A percentile compares a stretch with the other conserved stretches of the same genome.
phyloP scores from a whole-genome alignment of 2,329 filamentous ascomycete genomes.

The Fusarium hainanense region DNA sequence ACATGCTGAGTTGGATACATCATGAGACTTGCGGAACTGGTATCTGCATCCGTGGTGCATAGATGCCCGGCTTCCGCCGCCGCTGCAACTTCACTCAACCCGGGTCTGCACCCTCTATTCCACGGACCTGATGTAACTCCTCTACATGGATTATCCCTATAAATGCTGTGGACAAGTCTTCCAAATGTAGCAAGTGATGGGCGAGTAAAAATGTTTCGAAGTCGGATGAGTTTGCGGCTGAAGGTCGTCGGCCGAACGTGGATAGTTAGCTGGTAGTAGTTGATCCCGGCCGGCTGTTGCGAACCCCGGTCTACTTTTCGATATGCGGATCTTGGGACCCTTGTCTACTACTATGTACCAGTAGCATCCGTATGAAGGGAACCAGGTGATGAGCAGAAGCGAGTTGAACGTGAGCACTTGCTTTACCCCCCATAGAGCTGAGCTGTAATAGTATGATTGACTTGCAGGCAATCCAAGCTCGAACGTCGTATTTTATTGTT shows the following conservation, averaged over 20 bases:
- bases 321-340: constrained; percentile 28
- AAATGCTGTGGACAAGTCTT: neutral
- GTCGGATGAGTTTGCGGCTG: constrained; percentile 25
- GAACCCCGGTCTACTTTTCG: constrained; percentile 37
- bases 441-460: constrained; percentile 14
- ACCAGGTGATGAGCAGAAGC: neutral
- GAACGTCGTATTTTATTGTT: neutral
- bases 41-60: neutral
- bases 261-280: constrained; percentile 28
- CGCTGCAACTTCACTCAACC: constrained; percentile 3
- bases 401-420: constrained; percentile 13
- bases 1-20: constrained; percentile 25
- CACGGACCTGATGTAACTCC: constrained; percentile 3
- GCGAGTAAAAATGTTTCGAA: constrained; percentile 9
- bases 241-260: constrained; percentile 38
- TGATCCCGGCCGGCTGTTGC: constrained; percentile 31
- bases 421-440: constrained; percentile 24
- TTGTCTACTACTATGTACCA: constrained; percentile 16
- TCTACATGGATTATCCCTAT: constrained; percentile 33
- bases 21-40: neutral
- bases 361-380: neutral
- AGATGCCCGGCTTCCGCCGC: constrained; percentile 14
- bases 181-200: neutral
- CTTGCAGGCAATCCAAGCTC: constrained; percentile 12
- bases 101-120: constrained; percentile 4